A percentile compares a stretch with the other conserved stretches of the same genome.
Conservation (phyloP, 176 grass and related monocot genomes). For the Aegilops longissima region DNA sequence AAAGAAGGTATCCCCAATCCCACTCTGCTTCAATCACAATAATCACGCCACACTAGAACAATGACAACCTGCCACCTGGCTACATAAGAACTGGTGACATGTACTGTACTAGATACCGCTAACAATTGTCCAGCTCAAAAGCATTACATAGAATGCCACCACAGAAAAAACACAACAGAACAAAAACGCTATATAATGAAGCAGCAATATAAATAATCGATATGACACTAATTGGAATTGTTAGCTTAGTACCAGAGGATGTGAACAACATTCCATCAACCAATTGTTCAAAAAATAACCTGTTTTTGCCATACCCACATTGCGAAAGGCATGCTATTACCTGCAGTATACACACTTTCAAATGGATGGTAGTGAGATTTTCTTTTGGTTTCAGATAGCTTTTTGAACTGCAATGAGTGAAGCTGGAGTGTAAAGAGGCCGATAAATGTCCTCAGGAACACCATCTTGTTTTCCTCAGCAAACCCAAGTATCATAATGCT, state of each 20-base stretch:
- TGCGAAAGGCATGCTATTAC: not conserved
- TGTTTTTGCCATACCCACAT: not conserved
- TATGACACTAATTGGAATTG: not conserved
- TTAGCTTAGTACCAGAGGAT: not conserved
- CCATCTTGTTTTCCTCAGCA: not conserved
- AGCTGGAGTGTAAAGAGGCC: not conserved
- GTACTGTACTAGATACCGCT: not conserved
- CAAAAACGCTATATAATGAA: not conserved
- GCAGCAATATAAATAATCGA: not conserved
- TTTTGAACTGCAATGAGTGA: not conserved
- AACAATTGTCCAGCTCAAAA: not conserved
- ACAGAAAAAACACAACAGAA: not conserved
- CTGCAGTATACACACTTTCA: not conserved
- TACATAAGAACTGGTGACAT: not conserved
- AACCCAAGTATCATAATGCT: not conserved
- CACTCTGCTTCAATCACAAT: not conserved
- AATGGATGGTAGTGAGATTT: not conserved
- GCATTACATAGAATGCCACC: not conserved
- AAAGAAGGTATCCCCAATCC: no score
- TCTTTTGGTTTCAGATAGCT: not conserved
- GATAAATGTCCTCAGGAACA: not conserved
- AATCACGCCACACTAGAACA: not conserved
- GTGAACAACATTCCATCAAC: not conserved
- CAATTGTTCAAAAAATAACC: not conserved
- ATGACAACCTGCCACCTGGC: no score